Percentiles rank a stretch among this genome's conserved stretches.
Conservation (phyloP, 768 basidiomycete genomes). For the Candolleomyces eurysporus region DNA sequence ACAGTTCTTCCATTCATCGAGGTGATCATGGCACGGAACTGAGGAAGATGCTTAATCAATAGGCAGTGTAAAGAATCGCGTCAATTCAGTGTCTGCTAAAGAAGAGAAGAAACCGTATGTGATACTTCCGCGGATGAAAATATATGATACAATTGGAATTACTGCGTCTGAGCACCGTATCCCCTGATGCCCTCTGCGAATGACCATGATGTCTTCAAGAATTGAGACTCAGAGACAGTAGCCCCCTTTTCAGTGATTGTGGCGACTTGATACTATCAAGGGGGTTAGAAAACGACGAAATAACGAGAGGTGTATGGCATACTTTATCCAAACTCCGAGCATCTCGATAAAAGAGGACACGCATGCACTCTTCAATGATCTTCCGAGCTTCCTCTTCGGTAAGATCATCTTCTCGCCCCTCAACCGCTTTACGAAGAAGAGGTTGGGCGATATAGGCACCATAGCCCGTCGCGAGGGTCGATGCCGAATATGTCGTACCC, state of each 20-base stretch:
- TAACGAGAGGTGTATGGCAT: not conserved
- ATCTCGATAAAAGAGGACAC: conserved; percentile 94
- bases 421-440: conserved; percentile 85
- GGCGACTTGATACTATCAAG: conserved; percentile 89
- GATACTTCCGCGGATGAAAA: not conserved
- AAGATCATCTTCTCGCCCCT: conserved; percentile 71
- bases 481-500: conserved; percentile 93
- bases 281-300: not conserved
- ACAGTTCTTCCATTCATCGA: no score
- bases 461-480: conserved; percentile 93
- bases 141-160: conserved; percentile 20
- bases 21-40: no score
- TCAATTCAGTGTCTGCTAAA: not conserved
- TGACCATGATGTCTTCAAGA: conserved; percentile 78
- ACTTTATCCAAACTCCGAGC: conserved; percentile 96
- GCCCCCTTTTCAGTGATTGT: conserved; percentile 78
- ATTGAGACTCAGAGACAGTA: conserved; percentile 73
- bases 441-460: conserved; percentile 93
- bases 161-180: conserved; percentile 91
- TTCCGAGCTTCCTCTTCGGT: conserved; percentile 76
- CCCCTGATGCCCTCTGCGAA: conserved; percentile 93
- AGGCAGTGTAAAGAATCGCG: not conserved
- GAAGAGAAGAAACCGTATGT: not conserved
- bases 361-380: conserved; percentile 85
- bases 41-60: not conserved